Percentiles rank a stretch among this genome's conserved stretches.
These are phyloP conservation scores for Verticillium nubilum DNA, from an alignment of 2,329 filamentous ascomycete species.

Conservation along the genomic window DNA sequence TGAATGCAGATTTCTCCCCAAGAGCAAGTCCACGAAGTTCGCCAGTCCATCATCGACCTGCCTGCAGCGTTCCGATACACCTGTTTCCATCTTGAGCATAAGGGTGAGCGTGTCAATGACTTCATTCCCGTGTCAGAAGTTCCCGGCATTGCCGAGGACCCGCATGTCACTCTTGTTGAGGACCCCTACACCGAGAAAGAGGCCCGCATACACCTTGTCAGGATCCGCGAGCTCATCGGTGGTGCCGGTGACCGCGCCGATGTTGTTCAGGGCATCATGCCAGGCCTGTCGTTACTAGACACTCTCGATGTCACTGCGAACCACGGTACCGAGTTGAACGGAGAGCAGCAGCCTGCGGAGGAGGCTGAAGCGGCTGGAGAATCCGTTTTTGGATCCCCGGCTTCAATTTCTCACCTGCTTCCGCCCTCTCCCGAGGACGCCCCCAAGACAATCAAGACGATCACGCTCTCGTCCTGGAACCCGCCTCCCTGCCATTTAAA, in stretches of 20 bases:
- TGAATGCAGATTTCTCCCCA: conserved; percentile 69
- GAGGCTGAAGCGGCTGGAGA: conserved; percentile 15
- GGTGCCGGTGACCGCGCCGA: conserved; percentile 87
- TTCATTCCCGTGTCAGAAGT: conserved; percentile 91
- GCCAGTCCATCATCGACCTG: conserved; percentile 91
- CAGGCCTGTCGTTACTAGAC: conserved; percentile 84
- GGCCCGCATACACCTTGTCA: conserved; percentile 87
- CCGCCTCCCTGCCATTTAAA: conserved; percentile 87
- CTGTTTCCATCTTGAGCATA: conserved; percentile 95
- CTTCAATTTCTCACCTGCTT: conserved; percentile 65
- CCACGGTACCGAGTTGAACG: conserved; percentile 31
- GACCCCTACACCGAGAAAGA: conserved; percentile 99
- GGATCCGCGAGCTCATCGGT: conserved; percentile 88
- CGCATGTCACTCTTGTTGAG: conserved; percentile 77
- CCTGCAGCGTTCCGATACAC: conserved; percentile 94
- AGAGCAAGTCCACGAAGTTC: conserved; percentile 95
- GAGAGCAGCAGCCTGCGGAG: conserved; percentile 32
- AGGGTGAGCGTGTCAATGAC: conserved; percentile 87
- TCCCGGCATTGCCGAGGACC: conserved; percentile 67
- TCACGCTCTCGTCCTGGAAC: conserved; percentile 92
- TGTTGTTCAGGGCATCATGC: conserved; percentile 75
- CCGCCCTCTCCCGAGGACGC: conserved; percentile 60
- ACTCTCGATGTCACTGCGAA: conserved; percentile 50
- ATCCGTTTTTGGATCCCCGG: conserved; percentile 62
- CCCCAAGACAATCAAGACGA: conserved; percentile 86